Conservation (phyloP, 768 basidiomycete genomes). For the Tylopilus felleus region DNA sequence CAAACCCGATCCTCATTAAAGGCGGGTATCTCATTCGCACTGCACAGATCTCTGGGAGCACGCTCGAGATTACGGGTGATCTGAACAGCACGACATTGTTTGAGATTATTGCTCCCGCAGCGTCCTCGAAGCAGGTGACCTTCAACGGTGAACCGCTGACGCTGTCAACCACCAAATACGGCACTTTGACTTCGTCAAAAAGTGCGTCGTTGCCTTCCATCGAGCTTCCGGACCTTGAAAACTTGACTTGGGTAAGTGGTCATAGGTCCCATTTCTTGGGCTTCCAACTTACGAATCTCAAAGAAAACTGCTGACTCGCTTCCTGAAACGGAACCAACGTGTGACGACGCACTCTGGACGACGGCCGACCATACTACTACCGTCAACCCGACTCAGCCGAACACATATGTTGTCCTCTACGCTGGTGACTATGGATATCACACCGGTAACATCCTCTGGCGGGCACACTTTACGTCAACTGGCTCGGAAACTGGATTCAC, state of each 20-base stretch:
- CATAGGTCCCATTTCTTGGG: not conserved
- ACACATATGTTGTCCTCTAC: conserved; percentile 43
- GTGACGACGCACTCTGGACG: conserved; percentile 44
- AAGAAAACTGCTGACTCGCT: conserved; percentile 26
- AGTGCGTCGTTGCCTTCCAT: conserved; percentile 10
- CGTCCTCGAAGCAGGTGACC: conserved; percentile 36
- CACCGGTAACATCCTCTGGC: conserved; percentile 51
- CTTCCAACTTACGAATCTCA: not conserved
- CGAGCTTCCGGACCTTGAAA: conserved; percentile 19
- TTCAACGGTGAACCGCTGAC: conserved; percentile 41
- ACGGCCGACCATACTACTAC: conserved; percentile 40
- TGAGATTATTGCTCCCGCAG: conserved; percentile 46
- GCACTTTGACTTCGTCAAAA: conserved; percentile 34
- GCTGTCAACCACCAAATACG: conserved; percentile 38
- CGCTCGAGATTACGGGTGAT: conserved; percentile 43
- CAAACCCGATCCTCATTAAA: conserved; percentile 45
- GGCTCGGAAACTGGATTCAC: conserved; percentile 44
- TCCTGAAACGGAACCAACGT: conserved; percentile 38
- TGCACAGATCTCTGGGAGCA: conserved; percentile 33
- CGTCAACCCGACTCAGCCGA: conserved; percentile 37
- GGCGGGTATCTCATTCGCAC: conserved; percentile 48
- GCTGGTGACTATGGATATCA: conserved; percentile 51
- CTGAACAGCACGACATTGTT: conserved; percentile 42
- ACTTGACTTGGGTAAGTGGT: conserved; percentile 16
- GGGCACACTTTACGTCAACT: conserved; percentile 47